These are phyloP conservation scores for Pichia gijzeniarum DNA, from an alignment of 805 yeast genomes.

Conservation along the genomic window DNA sequence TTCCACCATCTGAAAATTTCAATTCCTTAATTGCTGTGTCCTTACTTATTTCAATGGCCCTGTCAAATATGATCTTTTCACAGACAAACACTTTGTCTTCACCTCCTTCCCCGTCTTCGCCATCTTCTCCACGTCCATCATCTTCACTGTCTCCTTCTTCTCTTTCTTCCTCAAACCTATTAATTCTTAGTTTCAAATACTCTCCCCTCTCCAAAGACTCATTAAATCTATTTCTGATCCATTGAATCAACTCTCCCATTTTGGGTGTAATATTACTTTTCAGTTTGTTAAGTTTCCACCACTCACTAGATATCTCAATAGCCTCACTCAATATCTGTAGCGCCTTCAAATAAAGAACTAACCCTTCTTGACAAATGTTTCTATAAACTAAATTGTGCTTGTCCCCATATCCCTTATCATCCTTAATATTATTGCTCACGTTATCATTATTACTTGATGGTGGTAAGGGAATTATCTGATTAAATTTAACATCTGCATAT, in stretches of 20 bases:
- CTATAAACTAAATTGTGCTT: constrained; percentile 37
- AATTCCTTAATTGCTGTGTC: constrained; percentile 87
- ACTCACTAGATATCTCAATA: constrained; percentile 75
- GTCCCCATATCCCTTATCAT: constrained; percentile 21
- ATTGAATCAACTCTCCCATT: constrained; percentile 52
- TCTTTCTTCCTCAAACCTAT: constrained; percentile 40
- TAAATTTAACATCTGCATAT: constrained; percentile 86
- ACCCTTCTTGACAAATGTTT: constrained; percentile 75
- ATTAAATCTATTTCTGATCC: constrained; percentile 86
- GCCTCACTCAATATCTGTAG: constrained; percentile 78
- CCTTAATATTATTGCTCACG: constrained; percentile 27
- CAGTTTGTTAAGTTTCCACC: constrained; percentile 66
- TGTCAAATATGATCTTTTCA: constrained; percentile 82
- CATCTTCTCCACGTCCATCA: too few relatives aligned
- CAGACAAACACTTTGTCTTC: constrained; percentile 40
- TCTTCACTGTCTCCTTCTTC: background rate
- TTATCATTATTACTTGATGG: constrained; percentile 33
- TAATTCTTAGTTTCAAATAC: constrained; percentile 49
- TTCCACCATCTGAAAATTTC: constrained; percentile 1
- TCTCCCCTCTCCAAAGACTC: constrained; percentile 89
- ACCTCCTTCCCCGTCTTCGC: constrained; percentile 1
- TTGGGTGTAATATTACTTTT: constrained; percentile 33
- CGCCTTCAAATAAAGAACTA: constrained; percentile 76
- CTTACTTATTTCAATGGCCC: constrained; percentile 90
- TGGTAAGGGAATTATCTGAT: constrained; percentile 75